Base-by-base conservation (phyloP, 2,329 filamentous ascomycete species). In the Daldinia sp. region DNA sequence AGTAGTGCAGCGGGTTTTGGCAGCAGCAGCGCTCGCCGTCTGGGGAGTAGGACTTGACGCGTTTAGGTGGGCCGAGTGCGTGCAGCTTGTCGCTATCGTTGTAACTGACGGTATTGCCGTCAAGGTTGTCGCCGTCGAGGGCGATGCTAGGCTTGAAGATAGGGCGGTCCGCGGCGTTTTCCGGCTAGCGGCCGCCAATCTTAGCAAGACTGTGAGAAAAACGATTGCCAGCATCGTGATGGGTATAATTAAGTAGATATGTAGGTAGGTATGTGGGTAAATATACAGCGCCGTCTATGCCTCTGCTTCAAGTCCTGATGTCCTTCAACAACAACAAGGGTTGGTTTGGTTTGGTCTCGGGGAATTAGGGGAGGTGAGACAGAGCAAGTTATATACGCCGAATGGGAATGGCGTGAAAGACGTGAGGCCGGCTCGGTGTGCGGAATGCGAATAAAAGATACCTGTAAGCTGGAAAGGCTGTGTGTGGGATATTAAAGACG, bases 141-240 rank as follows among this genome's bases (percentile, higher is more conserved):
- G 50, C 13, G 52, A 15, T 29, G 57, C 50, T 4, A 49, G 30
- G 19, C 45, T 49, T 19, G 45, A 53, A 25, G 59, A 15, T 30
- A 41, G 51, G 11, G 57, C 63, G 1, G 66, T 68, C 15, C 66
- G 63, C 13, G 66, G 63, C 13, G 63, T 66, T 55, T 63, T 68
- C 8, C 59, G 43, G 29, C 57, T 66, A 19, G 66, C 66, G 34
- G 63, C 41, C 10, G 50, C 63, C 5, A 64, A 47, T 47, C 60
- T 21, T 19, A 68, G 51, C 30, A 67, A 39, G 48, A 57, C 23
- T 13, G 54, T 48, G 19, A 68, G 39, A 39, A 21, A 4, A 17
- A 55, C 37, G 48, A 64, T 54, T 39, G 39, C 49, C 47, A 59
- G 54, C 66, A 68, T 66, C 43, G 53, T 53, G 5, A 30, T 21